A percentile compares a stretch with the other conserved stretches of the same genome.
Conservation (phyloP, 805 yeast genomes). For the Saccharomycopsis lassenensis region DNA sequence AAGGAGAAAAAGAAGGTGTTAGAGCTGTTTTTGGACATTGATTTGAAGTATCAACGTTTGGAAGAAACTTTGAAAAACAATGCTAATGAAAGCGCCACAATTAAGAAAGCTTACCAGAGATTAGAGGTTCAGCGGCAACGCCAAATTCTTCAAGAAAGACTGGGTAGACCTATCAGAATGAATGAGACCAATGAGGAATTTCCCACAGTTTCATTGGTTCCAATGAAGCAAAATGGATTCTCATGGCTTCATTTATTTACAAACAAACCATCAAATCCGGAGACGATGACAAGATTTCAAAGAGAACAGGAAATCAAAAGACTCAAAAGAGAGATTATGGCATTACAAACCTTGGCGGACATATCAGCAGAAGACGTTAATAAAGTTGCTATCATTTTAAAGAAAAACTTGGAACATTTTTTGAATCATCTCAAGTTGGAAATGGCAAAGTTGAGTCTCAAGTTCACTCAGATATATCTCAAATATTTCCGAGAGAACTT, state of each 20-base stretch:
- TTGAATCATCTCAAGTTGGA: slow-evolving; percentile 22
- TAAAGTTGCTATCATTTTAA: slow-evolving; percentile 27
- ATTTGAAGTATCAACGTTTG: slow-evolving; percentile 23
- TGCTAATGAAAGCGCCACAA: slow-evolving; percentile 27
- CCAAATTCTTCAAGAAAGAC: slow-evolving; percentile 12
- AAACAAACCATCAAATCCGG: slow-evolving; percentile 15
- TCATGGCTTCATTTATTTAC: slow-evolving; percentile 15
- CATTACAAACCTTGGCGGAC: slow-evolving; percentile 30
- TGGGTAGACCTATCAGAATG: neutral
- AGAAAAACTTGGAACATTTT: slow-evolving; percentile 23
- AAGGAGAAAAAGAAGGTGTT: slow-evolving; percentile 26
- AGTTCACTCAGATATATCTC: slow-evolving; percentile 26
- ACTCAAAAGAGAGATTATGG: slow-evolving; percentile 27
- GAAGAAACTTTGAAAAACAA: slow-evolving; percentile 27
- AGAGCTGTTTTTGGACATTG: slow-evolving; percentile 25
- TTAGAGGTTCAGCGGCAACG: slow-evolving; percentile 22
- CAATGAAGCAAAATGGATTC: slow-evolving; percentile 1
- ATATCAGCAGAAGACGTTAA: slow-evolving; percentile 28
- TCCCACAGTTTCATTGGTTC: neutral
- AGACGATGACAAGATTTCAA: slow-evolving; percentile 26
- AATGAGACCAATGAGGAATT: neutral
- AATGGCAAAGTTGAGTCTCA: slow-evolving; percentile 23
- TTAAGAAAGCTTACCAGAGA: slow-evolving; percentile 24
- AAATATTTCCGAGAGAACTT: slow-evolving; percentile 26
- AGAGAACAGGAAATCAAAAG: slow-evolving; percentile 28